Evolutionary conservation across 768 basidiomycete genomes (phyloP), one percentile per base, ranked within the genome.

Genomic region (Rhizopogon rudus): DNA sequence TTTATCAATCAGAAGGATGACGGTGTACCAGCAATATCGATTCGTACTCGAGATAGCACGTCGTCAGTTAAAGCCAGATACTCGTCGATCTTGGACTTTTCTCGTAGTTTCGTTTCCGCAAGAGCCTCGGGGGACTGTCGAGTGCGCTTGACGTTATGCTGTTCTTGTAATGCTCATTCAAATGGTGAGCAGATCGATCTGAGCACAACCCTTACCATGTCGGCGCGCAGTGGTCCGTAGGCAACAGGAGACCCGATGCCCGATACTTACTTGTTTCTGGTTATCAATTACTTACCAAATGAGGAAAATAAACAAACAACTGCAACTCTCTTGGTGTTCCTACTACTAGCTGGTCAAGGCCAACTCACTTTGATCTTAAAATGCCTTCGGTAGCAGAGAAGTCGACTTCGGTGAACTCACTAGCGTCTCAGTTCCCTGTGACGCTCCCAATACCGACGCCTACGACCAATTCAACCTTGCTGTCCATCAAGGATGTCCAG

Each of bases 371-470:
- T 17, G 20, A 35, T 22, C 52, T 33, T 54, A 75, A 67, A 65
- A 85, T 86, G 81, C 83, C 82, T 48, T 81, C 83, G 43, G 76
- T 79, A 51, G 78, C 81, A 41, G 65, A 75, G 63, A 79, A 77
- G 68, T 67, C 67, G 57, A 61, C 73, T 51, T 75, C 79, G 8
- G 55, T 84, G 45, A 80, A 84, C 62, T 75, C 78, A 12, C 65
- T 91, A 33, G 69, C 77, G 13, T 72, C 77, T 3, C 69, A 78
- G 44, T 94, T 98, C 65, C 94, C 96, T 2, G 74, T 99, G 59
- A 91, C 95, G 4, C 79, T 81, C 52, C 96, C 96, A 16, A 73
- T 87, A 51, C 96, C 96, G 13, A 87, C 81, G 2, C 93, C 93
- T 6, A 73, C 79, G 43, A 89, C 87, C 0, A 84, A 94, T 64